phyloP scores from a whole-genome alignment of 768 basidiomycete species.

The Hericium rajendrae region DNA sequence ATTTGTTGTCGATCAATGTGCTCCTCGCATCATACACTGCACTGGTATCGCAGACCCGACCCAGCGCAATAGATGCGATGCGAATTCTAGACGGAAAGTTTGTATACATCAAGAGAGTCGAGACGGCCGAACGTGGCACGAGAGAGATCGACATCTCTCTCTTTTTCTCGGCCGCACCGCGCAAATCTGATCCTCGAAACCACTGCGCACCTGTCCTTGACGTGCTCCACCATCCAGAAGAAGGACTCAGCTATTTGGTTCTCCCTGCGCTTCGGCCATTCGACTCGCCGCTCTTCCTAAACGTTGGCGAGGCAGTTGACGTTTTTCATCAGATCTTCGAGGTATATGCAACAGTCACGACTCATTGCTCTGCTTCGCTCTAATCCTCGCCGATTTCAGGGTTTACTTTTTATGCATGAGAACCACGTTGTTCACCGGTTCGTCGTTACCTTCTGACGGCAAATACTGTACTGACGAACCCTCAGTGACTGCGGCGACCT shows the following conservation, averaged over 20 bases:
- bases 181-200: constrained; percentile 17
- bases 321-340: constrained; percentile 25
- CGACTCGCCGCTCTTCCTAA: constrained; percentile 21
- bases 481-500: not conserved
- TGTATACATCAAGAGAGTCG: not conserved
- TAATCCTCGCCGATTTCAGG: not conserved
- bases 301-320: constrained; percentile 24
- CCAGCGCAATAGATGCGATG: not conserved
- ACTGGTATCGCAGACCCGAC: too few relatives aligned
- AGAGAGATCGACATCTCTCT: not conserved
- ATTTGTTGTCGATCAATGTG: too few relatives aligned
- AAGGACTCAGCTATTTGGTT: constrained; percentile 18
- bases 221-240: constrained; percentile 6
- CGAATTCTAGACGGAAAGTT: not conserved
- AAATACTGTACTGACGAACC: too few relatives aligned
- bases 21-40: too few relatives aligned
- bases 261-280: constrained; percentile 22
- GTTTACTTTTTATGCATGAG: not conserved
- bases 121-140: too few relatives aligned
- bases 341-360: constrained; percentile 12
- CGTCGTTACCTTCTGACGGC: not conserved
- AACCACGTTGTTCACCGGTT: not conserved
- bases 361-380: not conserved
- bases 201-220: constrained; percentile 19
- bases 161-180: constrained; percentile 5